Evolutionary conservation across 2,329 filamentous ascomycete species (phyloP).

Genomic region (Decorospora gaudefroyi): DNA sequence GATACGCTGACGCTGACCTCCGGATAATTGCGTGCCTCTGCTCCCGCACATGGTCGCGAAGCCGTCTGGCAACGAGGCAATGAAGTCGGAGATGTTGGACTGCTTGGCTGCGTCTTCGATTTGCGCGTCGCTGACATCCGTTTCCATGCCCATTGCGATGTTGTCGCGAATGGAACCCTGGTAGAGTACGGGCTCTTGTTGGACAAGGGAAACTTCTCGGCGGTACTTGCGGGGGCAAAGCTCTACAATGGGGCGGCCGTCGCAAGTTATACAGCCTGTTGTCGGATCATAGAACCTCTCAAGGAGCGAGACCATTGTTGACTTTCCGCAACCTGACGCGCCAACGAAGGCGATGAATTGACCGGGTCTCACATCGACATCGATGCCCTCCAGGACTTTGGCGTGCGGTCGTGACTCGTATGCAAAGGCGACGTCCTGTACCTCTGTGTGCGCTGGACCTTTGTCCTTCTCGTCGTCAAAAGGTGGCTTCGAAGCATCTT

Average conservation of each 20-base stretch:
- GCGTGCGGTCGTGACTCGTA: slow-evolving; percentile 82
- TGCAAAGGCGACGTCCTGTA: slow-evolving; percentile 72
- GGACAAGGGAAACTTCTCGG: slow-evolving; percentile 80
- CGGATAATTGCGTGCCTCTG: slow-evolving; percentile 51
- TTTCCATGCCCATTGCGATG: slow-evolving; percentile 69
- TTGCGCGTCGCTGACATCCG: slow-evolving; percentile 71
- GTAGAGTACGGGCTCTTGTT: slow-evolving; percentile 92
- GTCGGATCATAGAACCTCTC: slow-evolving; percentile 94
- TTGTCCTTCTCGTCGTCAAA: slow-evolving; percentile 42
- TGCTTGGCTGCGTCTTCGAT: slow-evolving; percentile 80
- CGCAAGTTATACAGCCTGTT: slow-evolving; percentile 75
- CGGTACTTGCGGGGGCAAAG: slow-evolving; percentile 83
- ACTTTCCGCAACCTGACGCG: slow-evolving; percentile 90
- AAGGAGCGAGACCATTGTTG: slow-evolving; percentile 85
- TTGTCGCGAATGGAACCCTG: slow-evolving; percentile 91
- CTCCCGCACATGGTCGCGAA: slow-evolving; percentile 40
- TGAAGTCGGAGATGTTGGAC: slow-evolving; percentile 42
- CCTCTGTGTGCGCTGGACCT: slow-evolving; percentile 38
- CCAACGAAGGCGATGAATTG: slow-evolving; percentile 90
- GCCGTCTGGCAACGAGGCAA: slow-evolving; percentile 60
- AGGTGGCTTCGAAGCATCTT: slow-evolving; percentile 41
- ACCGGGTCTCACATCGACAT: slow-evolving; percentile 67
- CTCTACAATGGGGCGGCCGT: slow-evolving; percentile 75
- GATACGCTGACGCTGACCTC: slow-evolving; percentile 93
- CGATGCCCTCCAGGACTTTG: slow-evolving; percentile 77